Base-by-base conservation (phyloP, 2,329 filamentous ascomycete genomes). In the Xylaria digitata region DNA sequence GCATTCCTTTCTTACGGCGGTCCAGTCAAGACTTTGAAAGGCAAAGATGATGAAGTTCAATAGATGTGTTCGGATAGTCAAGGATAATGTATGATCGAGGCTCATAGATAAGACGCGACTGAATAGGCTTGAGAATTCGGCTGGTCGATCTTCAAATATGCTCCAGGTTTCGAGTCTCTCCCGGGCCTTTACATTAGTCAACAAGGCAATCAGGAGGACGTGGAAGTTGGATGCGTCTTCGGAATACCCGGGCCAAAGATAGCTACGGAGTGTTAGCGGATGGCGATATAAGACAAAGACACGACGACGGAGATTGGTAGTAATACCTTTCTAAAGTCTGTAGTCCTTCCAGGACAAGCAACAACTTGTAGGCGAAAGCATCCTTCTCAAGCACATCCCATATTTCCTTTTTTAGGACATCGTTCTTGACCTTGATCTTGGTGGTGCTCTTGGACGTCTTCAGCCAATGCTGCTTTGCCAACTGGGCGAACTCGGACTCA, bases 151-250 rank as follows among this genome's bases (percentile, higher is more conserved):
- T 71, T 89, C 85, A 79, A 99, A 97, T 69, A 93, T 85, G 61
- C 87, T 86, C 96, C 96, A 99, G 76, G 92, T 92, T 74, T 93
- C 89, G 61, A 98, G 84, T 75, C 92, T 90, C 78, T 98, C 95
- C 72, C 93, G 89, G 75, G 91, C 88, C 83, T 97, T 98, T 66
- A 94, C 90, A 78, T 95, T 97, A 70, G 92, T 87, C 74, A 99
- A 90, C 69, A 97, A 80, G 17, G 92, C 92, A 75, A 98, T 89
- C 69, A 99, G 84, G 40, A 98, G 84, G 61, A 97, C 91, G 78
- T 99, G 95, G 75, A 94, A 90, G 78, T 99, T 96, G 37, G 95
- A 97, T 3, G 93, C 89, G 74, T 96, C 90, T 70, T 97, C 92
- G 13, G 87, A 89, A 78, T 96, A 99, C 58, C 92, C 93, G 52